A percentile compares a stretch with the other conserved stretches of the same genome.
Evolutionary conservation across 768 basidiomycete species (phyloP).

Genomic region (Harrya chromipes): DNA sequence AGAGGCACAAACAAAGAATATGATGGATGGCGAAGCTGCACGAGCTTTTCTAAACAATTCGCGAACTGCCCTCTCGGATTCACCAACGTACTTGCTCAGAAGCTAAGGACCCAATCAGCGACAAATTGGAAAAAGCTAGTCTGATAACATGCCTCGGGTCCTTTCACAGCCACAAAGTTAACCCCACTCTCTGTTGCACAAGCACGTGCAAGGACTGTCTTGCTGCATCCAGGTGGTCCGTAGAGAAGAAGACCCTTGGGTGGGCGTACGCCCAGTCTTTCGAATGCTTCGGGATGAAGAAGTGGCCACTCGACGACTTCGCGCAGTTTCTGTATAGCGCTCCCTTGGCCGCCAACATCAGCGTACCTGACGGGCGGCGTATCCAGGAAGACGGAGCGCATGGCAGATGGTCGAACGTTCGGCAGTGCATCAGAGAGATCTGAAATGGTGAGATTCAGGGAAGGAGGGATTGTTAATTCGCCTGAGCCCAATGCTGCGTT

Average conservation of each 20-base stretch:
- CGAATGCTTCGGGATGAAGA: slow-evolving; percentile 81
- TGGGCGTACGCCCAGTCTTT: slow-evolving; percentile 80
- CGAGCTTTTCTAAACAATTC: slow-evolving; percentile 96
- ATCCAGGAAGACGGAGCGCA: slow-evolving; percentile 91
- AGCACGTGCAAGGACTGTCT: slow-evolving; percentile 89
- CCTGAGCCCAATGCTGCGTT: slow-evolving; percentile 6
- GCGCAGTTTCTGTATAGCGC: slow-evolving; percentile 78
- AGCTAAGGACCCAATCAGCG: slow-evolving; percentile 49
- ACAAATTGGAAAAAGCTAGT: neutral
- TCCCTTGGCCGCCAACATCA: slow-evolving; percentile 86
- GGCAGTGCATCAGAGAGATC: slow-evolving; percentile 76
- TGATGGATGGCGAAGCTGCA: slow-evolving; percentile 89
- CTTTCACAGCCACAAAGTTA: slow-evolving; percentile 96
- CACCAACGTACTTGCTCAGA: slow-evolving; percentile 94
- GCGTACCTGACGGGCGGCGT: slow-evolving; percentile 76
- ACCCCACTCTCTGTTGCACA: slow-evolving; percentile 92
- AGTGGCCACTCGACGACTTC: slow-evolving; percentile 97
- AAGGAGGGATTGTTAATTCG: slow-evolving; percentile 6
- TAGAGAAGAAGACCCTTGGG: slow-evolving; percentile 91
- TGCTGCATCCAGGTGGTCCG: slow-evolving; percentile 97
- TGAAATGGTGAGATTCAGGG: slow-evolving; percentile 45
- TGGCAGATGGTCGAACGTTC: slow-evolving; percentile 83
- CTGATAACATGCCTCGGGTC: slow-evolving; percentile 73
- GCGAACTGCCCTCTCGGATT: slow-evolving; percentile 92
- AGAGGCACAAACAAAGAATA: slow-evolving; percentile 78